A percentile compares a stretch with the other conserved stretches of the same genome.
phyloP scores from a whole-genome alignment of 2,329 filamentous ascomycete species.

The Colletotrichum sp. region DNA sequence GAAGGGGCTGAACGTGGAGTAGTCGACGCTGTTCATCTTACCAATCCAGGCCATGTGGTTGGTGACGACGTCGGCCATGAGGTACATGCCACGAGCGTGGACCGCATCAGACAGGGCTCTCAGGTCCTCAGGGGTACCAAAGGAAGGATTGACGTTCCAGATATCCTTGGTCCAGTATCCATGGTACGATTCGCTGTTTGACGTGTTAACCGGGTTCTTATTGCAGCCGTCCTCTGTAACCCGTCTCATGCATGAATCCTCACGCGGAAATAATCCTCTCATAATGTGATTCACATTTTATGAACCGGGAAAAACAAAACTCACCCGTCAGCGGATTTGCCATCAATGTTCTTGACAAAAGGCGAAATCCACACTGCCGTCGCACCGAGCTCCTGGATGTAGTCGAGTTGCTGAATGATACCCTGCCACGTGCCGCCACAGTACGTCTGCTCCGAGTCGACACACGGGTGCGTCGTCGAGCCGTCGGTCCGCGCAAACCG shows the following conservation, averaged over 20 bases:
- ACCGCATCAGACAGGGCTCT: constrained; percentile 59
- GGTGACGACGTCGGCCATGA: constrained; percentile 67
- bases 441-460: constrained; percentile 48
- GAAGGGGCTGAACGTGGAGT: constrained; percentile 41
- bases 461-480: constrained; percentile 48
- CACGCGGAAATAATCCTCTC: background rate
- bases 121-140: constrained; percentile 65
- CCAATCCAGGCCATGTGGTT: constrained; percentile 55
- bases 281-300: background rate
- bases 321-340: constrained; percentile 14
- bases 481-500: constrained; percentile 55
- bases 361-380: constrained; percentile 65
- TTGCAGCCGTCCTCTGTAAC: background rate
- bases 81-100: constrained; percentile 58
- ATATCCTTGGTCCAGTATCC: constrained; percentile 61
- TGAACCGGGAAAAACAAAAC: background rate
- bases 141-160: constrained; percentile 60
- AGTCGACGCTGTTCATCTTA: constrained; percentile 52
- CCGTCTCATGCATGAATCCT: background rate
- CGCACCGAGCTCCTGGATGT: constrained; percentile 67
- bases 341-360: constrained; percentile 49
- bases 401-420: constrained; percentile 63
- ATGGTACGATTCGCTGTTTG: constrained; percentile 51
- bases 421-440: constrained; percentile 68
- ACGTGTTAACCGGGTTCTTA: background rate